Percentiles rank a stretch among this genome's conserved stretches.
Conservation (phyloP, 495 filamentous ascomycete genomes). For the Opeltia flavorubescens region DNA sequence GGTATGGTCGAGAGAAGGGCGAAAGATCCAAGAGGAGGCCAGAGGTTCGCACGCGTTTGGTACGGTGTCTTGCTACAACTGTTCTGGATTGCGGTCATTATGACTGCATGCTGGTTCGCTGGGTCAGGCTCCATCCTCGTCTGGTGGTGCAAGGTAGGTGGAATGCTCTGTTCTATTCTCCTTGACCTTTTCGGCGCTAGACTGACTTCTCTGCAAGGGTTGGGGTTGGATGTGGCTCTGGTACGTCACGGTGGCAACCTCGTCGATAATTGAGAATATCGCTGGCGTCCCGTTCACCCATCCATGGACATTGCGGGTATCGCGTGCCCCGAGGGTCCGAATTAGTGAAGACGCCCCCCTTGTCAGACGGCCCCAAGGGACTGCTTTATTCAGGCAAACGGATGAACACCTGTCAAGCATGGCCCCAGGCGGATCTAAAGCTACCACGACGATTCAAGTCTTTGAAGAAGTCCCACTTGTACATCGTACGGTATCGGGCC, state of each 20-base stretch:
- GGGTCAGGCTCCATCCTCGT: conserved; percentile 8
- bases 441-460: neutral
- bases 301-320: conserved; percentile 14
- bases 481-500: neutral
- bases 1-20: conserved; percentile 1
- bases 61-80: conserved; percentile 3
- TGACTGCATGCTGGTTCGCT: conserved; percentile 9
- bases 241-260: conserved; percentile 12
- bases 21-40: conserved; percentile 5
- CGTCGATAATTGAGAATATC: conserved; percentile 11
- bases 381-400: neutral
- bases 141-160: conserved; percentile 17
- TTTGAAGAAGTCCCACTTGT: conserved; percentile 1
- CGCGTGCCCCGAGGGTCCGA: conserved; percentile 4
- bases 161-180: neutral
- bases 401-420: neutral
- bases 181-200: neutral
- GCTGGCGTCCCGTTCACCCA: conserved; percentile 9
- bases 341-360: conserved; percentile 5
- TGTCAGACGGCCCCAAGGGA: neutral
- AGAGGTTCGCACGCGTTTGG: conserved; percentile 4
- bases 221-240: conserved; percentile 16
- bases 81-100: conserved; percentile 1
- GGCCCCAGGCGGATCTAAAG: neutral
- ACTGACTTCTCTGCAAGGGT: neutral